These are phyloP conservation scores for Trametes versicolor DNA, from an alignment of 1,284 basidiomycete genomes.

Conservation along the genomic window DNA sequence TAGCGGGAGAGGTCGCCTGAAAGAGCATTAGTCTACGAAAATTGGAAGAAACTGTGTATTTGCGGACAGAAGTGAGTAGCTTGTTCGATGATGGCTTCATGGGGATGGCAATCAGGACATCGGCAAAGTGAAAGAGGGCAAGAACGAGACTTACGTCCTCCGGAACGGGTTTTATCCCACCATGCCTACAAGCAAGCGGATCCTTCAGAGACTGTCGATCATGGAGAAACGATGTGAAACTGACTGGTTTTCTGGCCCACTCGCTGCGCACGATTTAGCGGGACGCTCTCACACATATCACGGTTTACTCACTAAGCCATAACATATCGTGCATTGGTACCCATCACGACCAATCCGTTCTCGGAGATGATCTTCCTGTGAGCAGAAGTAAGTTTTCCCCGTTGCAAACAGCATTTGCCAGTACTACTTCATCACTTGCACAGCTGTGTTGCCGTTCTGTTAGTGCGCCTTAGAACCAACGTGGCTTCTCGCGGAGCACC, in stretches of 20 bases:
- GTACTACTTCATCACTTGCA: slow-evolving; percentile 68
- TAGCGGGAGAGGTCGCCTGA: slow-evolving; percentile 60
- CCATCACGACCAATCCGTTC: slow-evolving; percentile 71
- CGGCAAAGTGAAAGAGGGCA: neutral
- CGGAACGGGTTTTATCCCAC: slow-evolving; percentile 59
- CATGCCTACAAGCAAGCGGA: slow-evolving; percentile 43
- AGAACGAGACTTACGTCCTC: slow-evolving; percentile 48
- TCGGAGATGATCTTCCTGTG: slow-evolving; percentile 60
- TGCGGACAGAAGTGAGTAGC: slow-evolving; percentile 63
- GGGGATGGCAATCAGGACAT: no score
- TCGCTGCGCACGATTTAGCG: slow-evolving; percentile 27
- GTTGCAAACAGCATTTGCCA: neutral
- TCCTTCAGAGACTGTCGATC: neutral
- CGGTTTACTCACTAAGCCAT: slow-evolving; percentile 59
- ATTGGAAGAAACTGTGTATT: neutral
- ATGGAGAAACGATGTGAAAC: neutral
- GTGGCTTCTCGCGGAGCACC: slow-evolving; percentile 33
- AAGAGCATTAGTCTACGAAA: neutral
- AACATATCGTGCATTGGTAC: slow-evolving; percentile 68
- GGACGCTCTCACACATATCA: neutral
- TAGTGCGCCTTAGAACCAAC: neutral
- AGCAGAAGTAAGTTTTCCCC: neutral
- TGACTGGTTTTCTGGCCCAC: slow-evolving; percentile 48
- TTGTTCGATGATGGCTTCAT: slow-evolving; percentile 64
- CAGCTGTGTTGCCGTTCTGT: slow-evolving; percentile 42